phyloP scores from a whole-genome alignment of 2,329 filamentous ascomycete genomes.

The Penicillium italicum region DNA sequence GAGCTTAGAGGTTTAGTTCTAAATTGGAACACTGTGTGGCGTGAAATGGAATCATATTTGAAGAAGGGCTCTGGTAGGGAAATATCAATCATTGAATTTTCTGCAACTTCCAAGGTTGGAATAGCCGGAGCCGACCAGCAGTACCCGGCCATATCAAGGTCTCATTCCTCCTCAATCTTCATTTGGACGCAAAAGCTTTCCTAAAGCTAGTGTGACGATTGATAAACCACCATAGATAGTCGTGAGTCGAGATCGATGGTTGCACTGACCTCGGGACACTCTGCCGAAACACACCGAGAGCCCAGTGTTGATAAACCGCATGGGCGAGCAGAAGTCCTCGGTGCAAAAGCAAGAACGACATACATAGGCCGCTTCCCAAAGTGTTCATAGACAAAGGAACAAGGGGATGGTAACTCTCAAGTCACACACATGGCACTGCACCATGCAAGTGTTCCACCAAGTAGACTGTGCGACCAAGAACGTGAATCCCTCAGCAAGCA shows the following conservation, averaged over 20 bases:
- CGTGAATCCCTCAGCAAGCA: neutral
- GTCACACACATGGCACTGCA: neutral
- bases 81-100: neutral
- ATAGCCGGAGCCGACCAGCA: slow-evolving; percentile 4
- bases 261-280: neutral
- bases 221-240: neutral
- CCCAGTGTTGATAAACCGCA: neutral
- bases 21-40: neutral
- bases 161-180: neutral
- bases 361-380: neutral
- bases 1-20: neutral
- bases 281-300: neutral
- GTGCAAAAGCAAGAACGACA: neutral
- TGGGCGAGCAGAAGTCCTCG: neutral
- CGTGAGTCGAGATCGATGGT: neutral
- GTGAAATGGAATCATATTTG: neutral
- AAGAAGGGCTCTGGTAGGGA: neutral
- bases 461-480: neutral
- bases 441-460: slow-evolving; percentile 1
- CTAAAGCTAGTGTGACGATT: neutral
- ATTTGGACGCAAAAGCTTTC: neutral
- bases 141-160: neutral
- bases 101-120: neutral
- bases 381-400: neutral
- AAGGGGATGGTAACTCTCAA: neutral